These are phyloP conservation scores for Pythium oligandrum DNA, from an alignment of 352 stramenopile species.

Conservation along the genomic window DNA sequence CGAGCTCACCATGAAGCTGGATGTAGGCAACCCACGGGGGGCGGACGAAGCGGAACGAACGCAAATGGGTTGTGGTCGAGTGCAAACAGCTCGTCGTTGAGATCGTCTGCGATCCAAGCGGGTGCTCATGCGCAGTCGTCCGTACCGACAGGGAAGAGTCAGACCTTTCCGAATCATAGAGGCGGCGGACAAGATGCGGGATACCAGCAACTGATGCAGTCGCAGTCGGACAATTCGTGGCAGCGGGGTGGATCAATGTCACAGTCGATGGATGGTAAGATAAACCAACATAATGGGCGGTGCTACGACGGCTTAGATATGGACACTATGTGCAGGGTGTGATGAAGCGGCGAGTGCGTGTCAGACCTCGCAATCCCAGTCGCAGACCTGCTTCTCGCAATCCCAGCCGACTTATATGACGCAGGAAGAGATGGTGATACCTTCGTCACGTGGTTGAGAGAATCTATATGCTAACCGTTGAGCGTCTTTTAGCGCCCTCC, in stretches of 20 bases:
- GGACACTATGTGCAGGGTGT: no score
- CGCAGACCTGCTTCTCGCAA: background rate
- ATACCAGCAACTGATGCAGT: background rate
- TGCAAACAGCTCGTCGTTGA: background rate
- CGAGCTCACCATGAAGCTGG: background rate
- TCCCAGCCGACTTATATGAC: background rate
- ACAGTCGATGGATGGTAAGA: background rate
- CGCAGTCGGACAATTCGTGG: background rate
- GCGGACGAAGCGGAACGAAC: no score
- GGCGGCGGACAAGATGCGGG: background rate
- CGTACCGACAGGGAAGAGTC: background rate
- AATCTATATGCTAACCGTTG: background rate
- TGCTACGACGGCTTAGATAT: background rate
- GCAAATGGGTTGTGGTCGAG: background rate
- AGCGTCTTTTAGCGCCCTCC: background rate
- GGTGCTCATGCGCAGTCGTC: background rate
- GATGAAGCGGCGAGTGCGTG: background rate
- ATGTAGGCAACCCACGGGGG: background rate
- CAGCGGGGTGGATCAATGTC: background rate
- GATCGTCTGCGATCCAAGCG: background rate
- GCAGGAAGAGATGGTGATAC: background rate
- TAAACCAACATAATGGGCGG: background rate
- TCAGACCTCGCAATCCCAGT: background rate
- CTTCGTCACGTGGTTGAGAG: background rate
- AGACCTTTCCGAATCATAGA: background rate